These are phyloP conservation scores for Dentipellis sp. DNA, from an alignment of 768 basidiomycete species.

Conservation along the genomic window DNA sequence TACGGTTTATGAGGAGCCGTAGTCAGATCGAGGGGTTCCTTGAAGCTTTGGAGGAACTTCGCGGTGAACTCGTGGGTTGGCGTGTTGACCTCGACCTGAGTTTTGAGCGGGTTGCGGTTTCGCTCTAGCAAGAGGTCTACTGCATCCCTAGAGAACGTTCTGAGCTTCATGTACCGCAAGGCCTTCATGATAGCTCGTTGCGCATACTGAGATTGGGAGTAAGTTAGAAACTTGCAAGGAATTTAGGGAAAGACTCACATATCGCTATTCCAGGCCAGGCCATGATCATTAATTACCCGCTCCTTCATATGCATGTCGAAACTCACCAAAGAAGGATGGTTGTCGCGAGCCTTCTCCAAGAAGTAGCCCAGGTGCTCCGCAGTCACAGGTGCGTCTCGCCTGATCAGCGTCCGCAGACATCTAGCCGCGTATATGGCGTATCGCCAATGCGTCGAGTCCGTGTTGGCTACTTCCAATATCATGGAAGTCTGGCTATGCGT, in stretches of 20 bases:
- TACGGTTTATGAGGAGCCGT: conserved; percentile 33
- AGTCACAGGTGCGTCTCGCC: conserved; percentile 49
- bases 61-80: conserved; percentile 44
- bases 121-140: conserved; percentile 52
- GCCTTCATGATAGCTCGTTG: conserved; percentile 73
- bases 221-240: background rate
- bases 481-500: conserved; percentile 24
- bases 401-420: conserved; percentile 56
- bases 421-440: conserved; percentile 66
- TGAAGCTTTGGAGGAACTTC: conserved; percentile 48
- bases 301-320: background rate
- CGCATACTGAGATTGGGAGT: conserved; percentile 38
- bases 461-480: conserved; percentile 50
- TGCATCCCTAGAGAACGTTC: conserved; percentile 51
- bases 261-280: conserved; percentile 32
- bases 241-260: conserved; percentile 33
- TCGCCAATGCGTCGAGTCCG: conserved; percentile 66
- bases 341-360: conserved; percentile 48
- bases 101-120: conserved; percentile 60
- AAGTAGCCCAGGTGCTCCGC: conserved; percentile 45
- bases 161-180: conserved; percentile 70
- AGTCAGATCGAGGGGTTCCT: conserved; percentile 33
- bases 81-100: conserved; percentile 33
- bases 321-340: conserved; percentile 59
- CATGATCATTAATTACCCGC: conserved; percentile 3